Conservation (phyloP, 139 green algal genomes). For the Closterium sp. region DNA sequence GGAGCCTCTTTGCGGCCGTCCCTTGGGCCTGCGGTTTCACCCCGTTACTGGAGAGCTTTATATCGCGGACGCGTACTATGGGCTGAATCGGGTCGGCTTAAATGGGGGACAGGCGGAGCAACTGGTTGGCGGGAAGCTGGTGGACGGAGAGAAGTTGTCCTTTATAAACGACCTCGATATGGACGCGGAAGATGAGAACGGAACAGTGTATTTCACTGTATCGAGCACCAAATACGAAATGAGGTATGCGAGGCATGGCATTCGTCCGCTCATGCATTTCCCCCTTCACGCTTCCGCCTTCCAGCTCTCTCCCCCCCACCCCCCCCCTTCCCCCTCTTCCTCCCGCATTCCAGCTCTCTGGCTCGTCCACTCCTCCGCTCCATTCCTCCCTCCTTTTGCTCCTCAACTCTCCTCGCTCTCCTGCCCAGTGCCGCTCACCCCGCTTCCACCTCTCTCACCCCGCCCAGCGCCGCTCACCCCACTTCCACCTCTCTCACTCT, state of each 20-base stretch:
- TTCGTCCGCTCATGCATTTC: too few relatives aligned
- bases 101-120: too few relatives aligned
- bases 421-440: not conserved
- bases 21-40: slow-evolving; percentile 42
- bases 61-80: slow-evolving; percentile 32
- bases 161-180: not conserved
- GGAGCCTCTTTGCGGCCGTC: slow-evolving; percentile 32
- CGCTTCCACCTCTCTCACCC: not conserved
- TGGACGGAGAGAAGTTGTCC: too few relatives aligned
- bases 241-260: not conserved
- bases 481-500: too few relatives aligned
- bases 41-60: slow-evolving; percentile 24
- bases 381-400: not conserved
- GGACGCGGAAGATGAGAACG: not conserved
- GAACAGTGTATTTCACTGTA: not conserved
- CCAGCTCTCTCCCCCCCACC: too few relatives aligned
- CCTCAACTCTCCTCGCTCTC: not conserved
- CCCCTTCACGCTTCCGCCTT: too few relatives aligned
- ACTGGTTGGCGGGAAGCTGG: too few relatives aligned
- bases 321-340: not conserved
- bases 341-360: not conserved
- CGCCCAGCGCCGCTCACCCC: too few relatives aligned
- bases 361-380: too few relatives aligned
- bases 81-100: not conserved
- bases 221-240: not conserved